These are phyloP conservation scores for Prasinococcaceae sp. DNA, from an alignment of 139 green algal genomes.

Conservation along the genomic window DNA sequence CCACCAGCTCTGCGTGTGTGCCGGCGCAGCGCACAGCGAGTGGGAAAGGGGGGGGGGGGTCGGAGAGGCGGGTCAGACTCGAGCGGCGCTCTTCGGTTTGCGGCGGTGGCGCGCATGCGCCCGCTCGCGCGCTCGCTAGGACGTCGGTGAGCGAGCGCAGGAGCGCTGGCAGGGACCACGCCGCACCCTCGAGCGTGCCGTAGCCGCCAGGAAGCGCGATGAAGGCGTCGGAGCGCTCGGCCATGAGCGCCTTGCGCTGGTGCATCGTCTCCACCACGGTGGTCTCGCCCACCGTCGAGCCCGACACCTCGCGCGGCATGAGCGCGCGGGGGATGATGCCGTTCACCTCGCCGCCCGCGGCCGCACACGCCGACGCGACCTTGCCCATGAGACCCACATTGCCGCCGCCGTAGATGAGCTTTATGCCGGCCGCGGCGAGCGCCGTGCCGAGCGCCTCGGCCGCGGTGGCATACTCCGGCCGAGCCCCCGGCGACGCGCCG, in stretches of 20 bases:
- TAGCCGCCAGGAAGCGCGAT: conserved; percentile 31
- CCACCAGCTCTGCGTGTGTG: conserved; percentile 23
- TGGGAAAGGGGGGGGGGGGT: too few species aligned
- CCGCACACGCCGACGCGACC: conserved; percentile 15
- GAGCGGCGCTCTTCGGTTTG: too few species aligned
- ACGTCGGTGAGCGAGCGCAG: too few species aligned
- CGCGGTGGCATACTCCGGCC: conserved; percentile 2
- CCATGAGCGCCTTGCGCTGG: conserved; percentile 32
- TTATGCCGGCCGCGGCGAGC: conserved; percentile 7
- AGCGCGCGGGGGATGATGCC: conserved; percentile 9
- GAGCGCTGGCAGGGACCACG: too few species aligned
- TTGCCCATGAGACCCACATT: conserved; percentile 33
- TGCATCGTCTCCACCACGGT: conserved; percentile 26
- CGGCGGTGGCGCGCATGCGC: too few species aligned
- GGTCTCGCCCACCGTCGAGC: conserved; percentile 2
- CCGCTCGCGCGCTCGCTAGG: too few species aligned
- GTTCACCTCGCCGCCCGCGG: conserved; percentile 8
- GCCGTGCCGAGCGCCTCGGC: conserved; percentile 10
- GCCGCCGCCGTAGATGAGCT: conserved; percentile 32
- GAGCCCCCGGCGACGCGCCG: neutral
- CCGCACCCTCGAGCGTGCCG: conserved; percentile 21
- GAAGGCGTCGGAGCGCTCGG: conserved; percentile 24
- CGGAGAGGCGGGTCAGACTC: too few species aligned
- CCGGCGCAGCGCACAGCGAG: too few species aligned
- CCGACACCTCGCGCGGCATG: conserved; percentile 5